Percentiles rank a stretch among this genome's conserved stretches.
These are phyloP conservation scores for Lodderomyces beijingensis DNA, from an alignment of 1,139 yeast genomes.

Conservation along the genomic window DNA sequence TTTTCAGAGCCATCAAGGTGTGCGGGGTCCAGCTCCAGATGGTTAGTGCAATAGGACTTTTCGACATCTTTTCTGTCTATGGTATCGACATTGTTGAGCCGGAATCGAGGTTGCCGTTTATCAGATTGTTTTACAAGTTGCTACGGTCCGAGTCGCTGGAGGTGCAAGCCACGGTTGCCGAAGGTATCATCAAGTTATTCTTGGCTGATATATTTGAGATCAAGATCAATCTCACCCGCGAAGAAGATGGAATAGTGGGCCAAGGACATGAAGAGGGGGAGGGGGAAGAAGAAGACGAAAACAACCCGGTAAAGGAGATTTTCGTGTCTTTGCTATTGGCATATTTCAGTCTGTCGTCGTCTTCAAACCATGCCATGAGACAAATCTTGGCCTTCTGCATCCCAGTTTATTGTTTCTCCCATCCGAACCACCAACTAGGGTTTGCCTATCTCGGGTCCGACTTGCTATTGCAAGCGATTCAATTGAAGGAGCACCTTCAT, in stretches of 20 bases:
- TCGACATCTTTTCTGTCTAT: constrained; percentile 75
- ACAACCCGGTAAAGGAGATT: constrained; percentile 37
- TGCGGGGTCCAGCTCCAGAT: constrained; percentile 59
- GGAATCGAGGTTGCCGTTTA: constrained; percentile 59
- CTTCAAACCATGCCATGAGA: constrained; percentile 60
- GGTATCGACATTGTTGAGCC: constrained; percentile 66
- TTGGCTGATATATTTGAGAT: constrained; percentile 62
- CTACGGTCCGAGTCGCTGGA: constrained; percentile 58
- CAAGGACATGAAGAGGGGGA: constrained; percentile 2
- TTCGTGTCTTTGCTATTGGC: constrained; percentile 68
- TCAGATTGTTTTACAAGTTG: constrained; percentile 65
- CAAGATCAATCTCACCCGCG: constrained; percentile 2
- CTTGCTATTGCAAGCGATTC: constrained; percentile 55
- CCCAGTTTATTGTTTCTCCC: constrained; percentile 87
- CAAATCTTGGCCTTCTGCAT: constrained; percentile 86
- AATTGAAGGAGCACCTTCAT: constrained; percentile 27
- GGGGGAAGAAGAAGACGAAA: constrained; percentile 15
- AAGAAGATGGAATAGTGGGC: neutral
- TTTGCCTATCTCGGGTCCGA: constrained; percentile 65
- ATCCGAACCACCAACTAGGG: constrained; percentile 64
- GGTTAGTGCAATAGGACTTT: constrained; percentile 63
- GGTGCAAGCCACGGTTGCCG: constrained; percentile 79
- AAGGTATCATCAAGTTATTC: constrained; percentile 79
- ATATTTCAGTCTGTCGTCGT: constrained; percentile 68
- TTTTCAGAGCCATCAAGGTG: constrained; percentile 60